Evolutionary conservation across 495 filamentous ascomycete genomes (phyloP), one percentile per base, ranked within the genome.

Genomic region (Aspergillus panamensis): DNA sequence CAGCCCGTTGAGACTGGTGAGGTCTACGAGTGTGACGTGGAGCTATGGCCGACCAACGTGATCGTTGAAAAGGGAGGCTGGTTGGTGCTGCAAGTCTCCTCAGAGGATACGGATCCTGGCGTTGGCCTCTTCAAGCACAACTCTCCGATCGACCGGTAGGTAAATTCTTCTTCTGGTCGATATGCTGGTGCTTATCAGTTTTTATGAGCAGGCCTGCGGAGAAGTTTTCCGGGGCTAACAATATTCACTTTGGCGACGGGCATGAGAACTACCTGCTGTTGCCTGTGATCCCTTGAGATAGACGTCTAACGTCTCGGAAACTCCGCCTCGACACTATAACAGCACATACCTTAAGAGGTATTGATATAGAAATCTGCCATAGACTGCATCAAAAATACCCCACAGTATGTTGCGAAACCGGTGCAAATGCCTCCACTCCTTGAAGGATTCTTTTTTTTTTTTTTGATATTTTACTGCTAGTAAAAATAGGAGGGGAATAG

Each of bases 41-140:
- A 86, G 69, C 62, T 87, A 0, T 86, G 82, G 84, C 84, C 83
- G 8, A 86, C 83, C 3, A 84, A 84, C 64, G 79, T 82, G 4
- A 72, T 87, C 17, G 71, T 83, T 16, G 74, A 73, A 21, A 66
- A 69, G 25, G 82, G 83, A 0, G 76, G 69, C 1, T 72, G 62
- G 55, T 50, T 85, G 29, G 70, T 81, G 6, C 69, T 87, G 31
- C 80, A 87, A 58, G 72, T 85, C 0, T 55, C 68, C 10, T 71
- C 67, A 45, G 79, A 77, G 0, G 84, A 85, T 68, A 85, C 83
- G n/a, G n/a, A n/a, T n/a, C 33, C 30, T 13, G 33, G 50, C 3
- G 16, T 9, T 6, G 50, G 50, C 7, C 20, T 40, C 12, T 53
- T 39, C 33, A 13, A 8, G 12, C 50, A 53, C 42, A n/a, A 39